Conservation (phyloP, 1,284 basidiomycete genomes). For the Ceratobasidium sp. region DNA sequence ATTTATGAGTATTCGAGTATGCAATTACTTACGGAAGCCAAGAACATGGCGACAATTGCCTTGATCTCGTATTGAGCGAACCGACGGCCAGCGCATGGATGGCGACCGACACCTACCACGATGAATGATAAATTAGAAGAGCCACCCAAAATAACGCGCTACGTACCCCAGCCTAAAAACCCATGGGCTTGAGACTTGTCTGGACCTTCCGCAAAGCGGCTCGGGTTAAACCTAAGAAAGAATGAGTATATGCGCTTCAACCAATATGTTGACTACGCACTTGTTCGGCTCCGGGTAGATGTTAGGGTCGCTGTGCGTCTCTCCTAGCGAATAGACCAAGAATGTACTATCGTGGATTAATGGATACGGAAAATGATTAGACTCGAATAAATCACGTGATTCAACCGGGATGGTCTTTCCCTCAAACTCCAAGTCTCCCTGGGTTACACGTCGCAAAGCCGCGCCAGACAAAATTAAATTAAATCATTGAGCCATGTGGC, state of each 20-base stretch:
- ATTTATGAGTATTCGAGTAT: background rate
- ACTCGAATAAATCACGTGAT: background rate
- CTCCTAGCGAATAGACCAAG: conserved; percentile 6
- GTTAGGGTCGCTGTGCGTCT: conserved; percentile 12
- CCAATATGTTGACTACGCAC: background rate
- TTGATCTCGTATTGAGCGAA: conserved; percentile 41
- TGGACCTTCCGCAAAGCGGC: conserved; percentile 9
- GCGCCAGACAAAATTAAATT: conserved; percentile 12
- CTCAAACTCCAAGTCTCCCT: conserved; percentile 10
- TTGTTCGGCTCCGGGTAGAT: conserved; percentile 19
- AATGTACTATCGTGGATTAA: conserved; percentile 6
- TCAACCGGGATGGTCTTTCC: conserved; percentile 14
- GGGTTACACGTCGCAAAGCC: background rate
- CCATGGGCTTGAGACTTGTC: conserved; percentile 29
- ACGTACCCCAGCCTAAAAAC: conserved; percentile 34
- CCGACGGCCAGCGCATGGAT: conserved; percentile 25
- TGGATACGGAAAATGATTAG: background rate
- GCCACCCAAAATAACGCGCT: background rate
- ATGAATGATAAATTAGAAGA: background rate
- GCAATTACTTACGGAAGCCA: conserved; percentile 9
- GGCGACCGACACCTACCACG: conserved; percentile 21
- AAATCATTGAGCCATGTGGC: background rate
- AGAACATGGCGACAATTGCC: conserved; percentile 18
- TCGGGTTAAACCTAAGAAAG: conserved; percentile 4
- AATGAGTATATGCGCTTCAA: conserved; percentile 8